A percentile compares a stretch with the other conserved stretches of the same genome.
Conservation (phyloP, 371 early-diverging fungal genomes). For the Saksenaea vasiformis region DNA sequence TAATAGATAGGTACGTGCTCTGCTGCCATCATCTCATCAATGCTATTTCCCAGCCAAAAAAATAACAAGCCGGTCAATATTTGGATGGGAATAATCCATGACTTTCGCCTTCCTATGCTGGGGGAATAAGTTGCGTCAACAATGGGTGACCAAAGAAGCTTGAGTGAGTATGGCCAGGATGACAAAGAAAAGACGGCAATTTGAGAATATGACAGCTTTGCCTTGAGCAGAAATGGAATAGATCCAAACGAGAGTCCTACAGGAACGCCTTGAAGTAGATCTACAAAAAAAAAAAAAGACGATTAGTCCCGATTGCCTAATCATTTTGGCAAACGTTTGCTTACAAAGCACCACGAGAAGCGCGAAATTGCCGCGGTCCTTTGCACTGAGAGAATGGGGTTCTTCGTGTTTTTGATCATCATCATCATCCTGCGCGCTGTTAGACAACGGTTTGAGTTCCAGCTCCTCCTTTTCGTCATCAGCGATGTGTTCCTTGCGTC, state of each 20-base stretch:
- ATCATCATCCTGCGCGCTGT: conserved; percentile 1
- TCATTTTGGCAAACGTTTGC: conserved; percentile 14
- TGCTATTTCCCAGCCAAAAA: conserved; percentile 72
- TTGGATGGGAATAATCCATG: conserved; percentile 98
- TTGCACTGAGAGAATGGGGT: conserved; percentile 25
- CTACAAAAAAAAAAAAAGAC: too few relatives aligned
- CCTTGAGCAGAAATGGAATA: conserved; percentile 92
- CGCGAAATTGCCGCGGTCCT: conserved; percentile 66
- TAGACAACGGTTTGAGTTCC: conserved; percentile 27
- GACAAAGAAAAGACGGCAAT: conserved; percentile 93
- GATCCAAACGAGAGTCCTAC: conserved; percentile 90
- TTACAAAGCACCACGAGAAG: conserved; percentile 72
- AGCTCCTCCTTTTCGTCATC: conserved; percentile 37
- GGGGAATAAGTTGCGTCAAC: conserved; percentile 88
- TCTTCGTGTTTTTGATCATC: conserved; percentile 16
- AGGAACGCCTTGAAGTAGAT: conserved; percentile 94
- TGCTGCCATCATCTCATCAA: conserved; percentile 75
- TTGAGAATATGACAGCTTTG: conserved; percentile 86
- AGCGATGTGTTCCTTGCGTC: conserved; percentile 24
- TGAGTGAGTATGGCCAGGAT: conserved; percentile 92
- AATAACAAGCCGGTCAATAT: conserved; percentile 76
- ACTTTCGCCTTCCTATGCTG: conserved; percentile 87
- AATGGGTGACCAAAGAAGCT: conserved; percentile 95
- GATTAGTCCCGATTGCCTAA: background rate
- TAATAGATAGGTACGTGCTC: conserved; percentile 65